A percentile compares a stretch with the other conserved stretches of the same genome.
These are phyloP conservation scores for Neonectria faginata DNA, from an alignment of 2,329 filamentous ascomycete genomes.

Conservation along the genomic window DNA sequence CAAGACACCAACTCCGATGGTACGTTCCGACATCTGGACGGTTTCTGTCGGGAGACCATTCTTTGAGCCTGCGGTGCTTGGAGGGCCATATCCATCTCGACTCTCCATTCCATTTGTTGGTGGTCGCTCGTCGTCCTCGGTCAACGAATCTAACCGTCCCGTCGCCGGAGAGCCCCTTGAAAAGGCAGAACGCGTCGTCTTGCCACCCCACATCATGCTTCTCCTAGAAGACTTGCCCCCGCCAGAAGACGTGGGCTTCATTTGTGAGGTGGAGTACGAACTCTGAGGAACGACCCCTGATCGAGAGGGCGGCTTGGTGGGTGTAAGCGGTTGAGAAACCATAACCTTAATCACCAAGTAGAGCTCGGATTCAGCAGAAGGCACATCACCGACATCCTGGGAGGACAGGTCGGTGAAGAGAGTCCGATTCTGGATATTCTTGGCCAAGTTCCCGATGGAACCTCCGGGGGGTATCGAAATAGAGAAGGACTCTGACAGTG, in stretches of 20 bases:
- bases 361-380: constrained; percentile 76
- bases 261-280: constrained; percentile 56
- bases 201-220: constrained; percentile 78
- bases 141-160: constrained; percentile 67
- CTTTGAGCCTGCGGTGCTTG: constrained; percentile 68
- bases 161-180: constrained; percentile 60
- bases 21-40: constrained; percentile 59
- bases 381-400: constrained; percentile 74
- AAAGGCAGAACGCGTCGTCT: constrained; percentile 65
- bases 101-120: constrained; percentile 54
- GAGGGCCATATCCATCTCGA: constrained; percentile 59
- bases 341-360: constrained; percentile 88
- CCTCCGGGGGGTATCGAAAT: constrained; percentile 83
- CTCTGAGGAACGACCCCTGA: constrained; percentile 60
- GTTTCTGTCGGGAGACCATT: constrained; percentile 39
- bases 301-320: constrained; percentile 62
- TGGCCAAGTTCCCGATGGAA: constrained; percentile 72
- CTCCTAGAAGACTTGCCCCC: constrained; percentile 68
- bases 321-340: constrained; percentile 63
- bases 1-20: constrained; percentile 81
- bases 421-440: constrained; percentile 79
- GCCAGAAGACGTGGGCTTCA: constrained; percentile 61
- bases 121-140: constrained; percentile 60
- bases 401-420: constrained; percentile 89
- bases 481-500: constrained; percentile 85